Evolutionary conservation across 176 grass and related monocot genomes (phyloP).

Genomic region (Panicum miliaceum): DNA sequence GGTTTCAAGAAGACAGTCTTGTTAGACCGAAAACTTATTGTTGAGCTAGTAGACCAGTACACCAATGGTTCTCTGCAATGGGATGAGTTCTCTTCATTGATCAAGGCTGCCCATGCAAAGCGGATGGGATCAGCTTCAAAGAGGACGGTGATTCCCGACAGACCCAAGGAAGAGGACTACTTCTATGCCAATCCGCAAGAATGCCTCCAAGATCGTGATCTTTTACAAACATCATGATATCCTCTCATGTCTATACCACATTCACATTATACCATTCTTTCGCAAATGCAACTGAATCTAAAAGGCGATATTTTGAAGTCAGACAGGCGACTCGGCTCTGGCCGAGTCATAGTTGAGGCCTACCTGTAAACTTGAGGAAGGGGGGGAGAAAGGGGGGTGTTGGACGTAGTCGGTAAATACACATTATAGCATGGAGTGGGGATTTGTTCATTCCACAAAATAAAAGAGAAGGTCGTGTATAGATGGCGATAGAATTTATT

Average conservation of each 20-base stretch:
- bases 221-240: constrained; percentile 47
- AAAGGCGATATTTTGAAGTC: constrained; percentile 35
- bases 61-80: constrained; percentile 72
- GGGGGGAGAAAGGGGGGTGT: constrained; percentile 2
- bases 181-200: constrained; percentile 96
- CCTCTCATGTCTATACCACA: constrained; percentile 20
- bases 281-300: constrained; percentile 18
- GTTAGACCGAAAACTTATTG: constrained; percentile 79
- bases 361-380: constrained; percentile 30
- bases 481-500: constrained; percentile 53
- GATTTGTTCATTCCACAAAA: constrained; percentile 54
- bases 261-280: constrained; percentile 53
- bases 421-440: constrained; percentile 49
- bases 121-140: constrained; percentile 74
- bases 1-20: constrained; percentile 89
- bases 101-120: constrained; percentile 75
- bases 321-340: not conserved
- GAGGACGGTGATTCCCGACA: constrained; percentile 72
- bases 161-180: constrained; percentile 97
- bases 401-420: constrained; percentile 58
- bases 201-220: constrained; percentile 61
- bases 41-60: constrained; percentile 75
- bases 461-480: constrained; percentile 60
- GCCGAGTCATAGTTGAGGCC: constrained; percentile 18
- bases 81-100: constrained; percentile 79